Percentiles rank a stretch among this genome's conserved stretches.
phyloP scores from a whole-genome alignment of 2,329 filamentous ascomycete species.

The Aurifilum marmelostoma region DNA sequence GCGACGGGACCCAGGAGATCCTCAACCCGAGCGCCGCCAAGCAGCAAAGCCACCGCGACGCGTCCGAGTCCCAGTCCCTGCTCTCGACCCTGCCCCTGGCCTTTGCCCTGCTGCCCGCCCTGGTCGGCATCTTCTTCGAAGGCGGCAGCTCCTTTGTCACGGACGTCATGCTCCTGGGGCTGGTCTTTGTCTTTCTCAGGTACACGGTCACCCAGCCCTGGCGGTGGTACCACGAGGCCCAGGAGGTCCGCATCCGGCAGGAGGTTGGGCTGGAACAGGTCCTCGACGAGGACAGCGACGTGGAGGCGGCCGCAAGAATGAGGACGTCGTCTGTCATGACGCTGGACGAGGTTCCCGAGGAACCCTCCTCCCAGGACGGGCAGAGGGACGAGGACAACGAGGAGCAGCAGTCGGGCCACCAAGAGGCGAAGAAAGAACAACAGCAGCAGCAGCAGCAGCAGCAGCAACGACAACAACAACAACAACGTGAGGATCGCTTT shows the following conservation, averaged over 20 bases:
- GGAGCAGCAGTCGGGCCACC: conserved; percentile 29
- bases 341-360: conserved; percentile 47
- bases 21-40: conserved; percentile 56
- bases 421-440: background rate
- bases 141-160: conserved; percentile 84
- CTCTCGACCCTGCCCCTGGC: conserved; percentile 82
- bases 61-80: conserved; percentile 59
- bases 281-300: conserved; percentile 45
- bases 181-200: conserved; percentile 86
- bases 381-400: conserved; percentile 24
- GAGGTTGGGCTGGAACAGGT: conserved; percentile 46
- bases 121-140: conserved; percentile 83
- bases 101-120: conserved; percentile 81
- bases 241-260: conserved; percentile 60
- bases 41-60: conserved; percentile 36
- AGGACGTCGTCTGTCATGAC: conserved; percentile 35
- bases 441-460: too few relatives aligned
- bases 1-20: conserved; percentile 69
- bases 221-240: conserved; percentile 77
- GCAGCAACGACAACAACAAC: too few relatives aligned
- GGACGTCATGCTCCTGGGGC: conserved; percentile 77
- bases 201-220: conserved; percentile 92
- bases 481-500: conserved; percentile 34
- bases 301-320: conserved; percentile 31
- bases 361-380: conserved; percentile 29